phyloP scores from a whole-genome alignment of 805 yeast species.

The Pichia paraexigua region DNA sequence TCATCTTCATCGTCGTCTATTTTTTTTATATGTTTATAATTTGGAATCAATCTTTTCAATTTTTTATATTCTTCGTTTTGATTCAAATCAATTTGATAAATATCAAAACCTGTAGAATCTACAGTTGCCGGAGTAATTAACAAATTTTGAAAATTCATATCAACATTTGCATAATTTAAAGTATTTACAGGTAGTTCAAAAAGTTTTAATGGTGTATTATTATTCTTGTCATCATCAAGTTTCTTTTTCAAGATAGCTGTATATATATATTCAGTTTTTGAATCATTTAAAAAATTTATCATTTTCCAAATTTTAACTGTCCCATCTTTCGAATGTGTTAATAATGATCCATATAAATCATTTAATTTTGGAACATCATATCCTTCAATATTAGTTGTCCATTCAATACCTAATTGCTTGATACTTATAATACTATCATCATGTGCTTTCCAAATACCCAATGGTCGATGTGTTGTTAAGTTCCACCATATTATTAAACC shows the following conservation, averaged over 20 bases:
- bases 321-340: slow-evolving; percentile 67
- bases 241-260: slow-evolving; percentile 14
- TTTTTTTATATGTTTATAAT: not conserved
- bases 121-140: slow-evolving; percentile 56
- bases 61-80: not conserved
- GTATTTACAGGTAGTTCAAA: slow-evolving; percentile 63
- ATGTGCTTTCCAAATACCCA: slow-evolving; percentile 56
- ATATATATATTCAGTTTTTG: slow-evolving; percentile 7
- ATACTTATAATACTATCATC: slow-evolving; percentile 40
- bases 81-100: slow-evolving; percentile 35
- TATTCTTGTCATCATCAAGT: not conserved
- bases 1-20: not conserved
- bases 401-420: slow-evolving; percentile 33
- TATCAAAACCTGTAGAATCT: slow-evolving; percentile 57
- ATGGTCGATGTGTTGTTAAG: slow-evolving; percentile 45
- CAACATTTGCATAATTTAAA: slow-evolving; percentile 65
- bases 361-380: slow-evolving; percentile 14
- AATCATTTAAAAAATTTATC: slow-evolving; percentile 13
- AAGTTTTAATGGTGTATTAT: slow-evolving; percentile 14
- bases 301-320: slow-evolving; percentile 40
- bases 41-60: slow-evolving; percentile 25
- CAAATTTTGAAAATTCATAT: slow-evolving; percentile 21
- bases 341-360: slow-evolving; percentile 32
- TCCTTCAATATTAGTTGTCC: slow-evolving; percentile 13
- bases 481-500: slow-evolving; percentile 68